phyloP scores from a whole-genome alignment of 1,284 basidiomycete genomes.

The Cryptococcus deneoformans region DNA sequence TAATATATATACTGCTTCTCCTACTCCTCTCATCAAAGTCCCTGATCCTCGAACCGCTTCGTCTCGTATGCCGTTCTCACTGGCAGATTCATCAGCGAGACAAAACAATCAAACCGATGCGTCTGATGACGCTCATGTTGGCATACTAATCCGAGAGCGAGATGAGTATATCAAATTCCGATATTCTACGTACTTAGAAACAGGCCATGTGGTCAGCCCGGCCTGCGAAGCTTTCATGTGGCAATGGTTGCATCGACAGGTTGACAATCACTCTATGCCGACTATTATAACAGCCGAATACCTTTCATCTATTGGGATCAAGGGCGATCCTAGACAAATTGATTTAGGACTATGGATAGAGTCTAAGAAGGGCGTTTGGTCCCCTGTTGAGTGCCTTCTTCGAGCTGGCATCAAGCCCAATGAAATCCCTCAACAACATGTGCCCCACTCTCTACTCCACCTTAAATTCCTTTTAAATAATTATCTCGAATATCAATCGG shows the following conservation, averaged over 20 bases:
- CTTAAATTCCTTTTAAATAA: slow-evolving; percentile 7
- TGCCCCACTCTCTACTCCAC: slow-evolving; percentile 26
- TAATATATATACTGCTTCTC: not conserved
- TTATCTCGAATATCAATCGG: not conserved
- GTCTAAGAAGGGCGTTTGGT: slow-evolving; percentile 17
- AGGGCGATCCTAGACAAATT: slow-evolving; percentile 15
- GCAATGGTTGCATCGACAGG: slow-evolving; percentile 20
- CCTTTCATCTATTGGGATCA: slow-evolving; percentile 22
- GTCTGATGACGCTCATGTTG: slow-evolving; percentile 17
- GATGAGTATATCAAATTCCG: slow-evolving; percentile 25
- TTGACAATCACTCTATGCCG: slow-evolving; percentile 19
- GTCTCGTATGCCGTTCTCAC: no score
- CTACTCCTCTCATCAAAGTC: not conserved
- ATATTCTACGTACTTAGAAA: slow-evolving; percentile 6
- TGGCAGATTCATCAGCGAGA: no score
- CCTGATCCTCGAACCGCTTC: no score
- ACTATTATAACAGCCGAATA: slow-evolving; percentile 17
- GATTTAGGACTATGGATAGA: slow-evolving; percentile 27
- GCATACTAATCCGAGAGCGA: slow-evolving; percentile 30
- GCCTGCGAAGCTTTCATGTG: slow-evolving; percentile 22
- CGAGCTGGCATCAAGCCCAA: slow-evolving; percentile 26
- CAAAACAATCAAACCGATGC: no score
- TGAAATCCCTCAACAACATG: slow-evolving; percentile 27
- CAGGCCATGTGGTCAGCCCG: slow-evolving; percentile 9
- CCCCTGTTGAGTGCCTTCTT: slow-evolving; percentile 27